These are phyloP conservation scores for Psilocybe cubensis DNA, from an alignment of 768 basidiomycete genomes.

Conservation along the genomic window DNA sequence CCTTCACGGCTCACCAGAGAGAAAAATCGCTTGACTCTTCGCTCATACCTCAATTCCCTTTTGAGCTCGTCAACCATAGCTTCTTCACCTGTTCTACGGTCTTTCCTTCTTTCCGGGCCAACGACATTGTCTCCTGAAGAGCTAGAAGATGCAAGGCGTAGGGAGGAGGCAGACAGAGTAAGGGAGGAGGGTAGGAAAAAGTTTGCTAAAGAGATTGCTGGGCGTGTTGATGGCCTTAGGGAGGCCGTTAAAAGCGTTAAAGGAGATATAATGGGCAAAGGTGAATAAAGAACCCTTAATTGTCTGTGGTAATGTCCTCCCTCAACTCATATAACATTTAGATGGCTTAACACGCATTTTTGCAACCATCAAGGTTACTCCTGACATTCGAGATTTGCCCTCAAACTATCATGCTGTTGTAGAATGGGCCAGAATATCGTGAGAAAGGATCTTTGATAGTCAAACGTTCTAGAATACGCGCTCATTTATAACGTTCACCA, in stretches of 20 bases:
- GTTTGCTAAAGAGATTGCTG: conserved; percentile 87
- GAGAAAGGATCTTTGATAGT: conserved; percentile 28
- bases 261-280: conserved; percentile 90
- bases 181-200: conserved; percentile 86
- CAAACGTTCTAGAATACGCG: neutral
- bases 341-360: conserved; percentile 93
- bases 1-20: conserved; percentile 76
- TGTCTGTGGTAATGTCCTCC: neutral
- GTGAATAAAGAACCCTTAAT: conserved; percentile 34
- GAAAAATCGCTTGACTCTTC: conserved; percentile 93
- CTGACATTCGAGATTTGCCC: conserved; percentile 77
- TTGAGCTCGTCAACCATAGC: conserved; percentile 74
- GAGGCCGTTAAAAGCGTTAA: conserved; percentile 87
- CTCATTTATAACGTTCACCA: conserved; percentile 35
- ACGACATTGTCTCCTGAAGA: conserved; percentile 73
- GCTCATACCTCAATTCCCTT: conserved; percentile 88
- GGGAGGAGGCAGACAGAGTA: conserved; percentile 88
- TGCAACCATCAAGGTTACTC: conserved; percentile 80
- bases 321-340: conserved; percentile 28
- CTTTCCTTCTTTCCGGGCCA: conserved; percentile 82
- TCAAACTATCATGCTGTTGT: conserved; percentile 85
- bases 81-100: conserved; percentile 82
- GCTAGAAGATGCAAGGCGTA: conserved; percentile 70
- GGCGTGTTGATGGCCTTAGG: conserved; percentile 83
- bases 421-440: conserved; percentile 99